phyloP scores from a whole-genome alignment of 2,329 filamentous ascomycete genomes.

The Cercospora brassicicola region DNA sequence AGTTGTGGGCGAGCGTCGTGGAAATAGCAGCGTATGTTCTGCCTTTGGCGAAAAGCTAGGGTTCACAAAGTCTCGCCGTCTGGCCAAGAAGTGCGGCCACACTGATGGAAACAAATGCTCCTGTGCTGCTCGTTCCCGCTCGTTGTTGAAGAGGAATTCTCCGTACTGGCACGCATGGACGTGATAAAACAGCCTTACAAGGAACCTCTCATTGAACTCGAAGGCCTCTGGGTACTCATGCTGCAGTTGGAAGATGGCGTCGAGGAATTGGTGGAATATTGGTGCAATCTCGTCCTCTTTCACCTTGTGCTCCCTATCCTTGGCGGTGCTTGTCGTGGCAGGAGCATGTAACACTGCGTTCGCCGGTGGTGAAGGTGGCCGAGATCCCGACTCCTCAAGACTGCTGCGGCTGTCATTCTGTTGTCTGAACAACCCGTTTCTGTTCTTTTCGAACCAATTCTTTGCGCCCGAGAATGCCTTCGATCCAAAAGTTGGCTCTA shows the following conservation, averaged over 20 bases:
- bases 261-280: slow-evolving; percentile 96
- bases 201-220: slow-evolving; percentile 93
- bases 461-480: slow-evolving; percentile 70
- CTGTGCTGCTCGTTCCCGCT: slow-evolving; percentile 69
- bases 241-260: slow-evolving; percentile 87
- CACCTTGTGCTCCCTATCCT: slow-evolving; percentile 65
- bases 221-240: slow-evolving; percentile 85
- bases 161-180: slow-evolving; percentile 95
- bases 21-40: slow-evolving; percentile 83
- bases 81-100: slow-evolving; percentile 91
- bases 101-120: slow-evolving; percentile 81
- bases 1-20: slow-evolving; percentile 45
- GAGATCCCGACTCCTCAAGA: slow-evolving; percentile 53
- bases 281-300: slow-evolving; percentile 89
- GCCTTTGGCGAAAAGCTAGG: slow-evolving; percentile 71
- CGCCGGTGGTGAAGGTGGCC: slow-evolving; percentile 38
- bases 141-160: slow-evolving; percentile 92
- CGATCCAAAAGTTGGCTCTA: slow-evolving; percentile 53
- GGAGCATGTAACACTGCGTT: slow-evolving; percentile 52
- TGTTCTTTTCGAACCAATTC: slow-evolving; percentile 81
- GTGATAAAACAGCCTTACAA: slow-evolving; percentile 86
- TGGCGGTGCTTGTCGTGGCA: slow-evolving; percentile 45
- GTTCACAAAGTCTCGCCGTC: slow-evolving; percentile 79
- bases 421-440: slow-evolving; percentile 35
- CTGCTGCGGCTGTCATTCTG: slow-evolving; percentile 63